These are phyloP conservation scores for Chrysoporthe puriensis DNA, from an alignment of 2,329 filamentous ascomycete genomes.

Conservation along the genomic window DNA sequence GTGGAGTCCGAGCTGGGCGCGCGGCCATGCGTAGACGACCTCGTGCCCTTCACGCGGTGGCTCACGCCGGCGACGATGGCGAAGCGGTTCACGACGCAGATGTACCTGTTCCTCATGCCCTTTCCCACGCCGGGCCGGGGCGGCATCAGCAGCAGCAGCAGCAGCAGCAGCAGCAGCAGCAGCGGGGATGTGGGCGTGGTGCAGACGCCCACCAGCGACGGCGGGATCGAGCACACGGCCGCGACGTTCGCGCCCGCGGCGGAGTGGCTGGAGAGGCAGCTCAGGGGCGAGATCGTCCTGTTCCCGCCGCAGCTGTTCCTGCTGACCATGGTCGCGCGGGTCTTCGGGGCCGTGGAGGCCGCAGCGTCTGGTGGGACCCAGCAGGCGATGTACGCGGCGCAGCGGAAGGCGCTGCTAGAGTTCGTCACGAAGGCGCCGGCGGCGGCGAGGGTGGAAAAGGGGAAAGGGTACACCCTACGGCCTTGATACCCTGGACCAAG, in stretches of 20 bases:
- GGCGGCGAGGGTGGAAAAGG: slow-evolving; percentile 42
- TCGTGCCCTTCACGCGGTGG: slow-evolving; percentile 90
- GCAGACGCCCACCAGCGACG: slow-evolving; percentile 72
- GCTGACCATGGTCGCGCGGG: slow-evolving; percentile 59
- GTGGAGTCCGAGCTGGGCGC: slow-evolving; percentile 38
- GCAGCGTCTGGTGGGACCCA: slow-evolving; percentile 53
- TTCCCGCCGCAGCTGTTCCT: slow-evolving; percentile 90
- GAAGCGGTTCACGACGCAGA: slow-evolving; percentile 89
- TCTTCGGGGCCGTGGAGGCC: slow-evolving; percentile 47
- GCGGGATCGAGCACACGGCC: slow-evolving; percentile 63
- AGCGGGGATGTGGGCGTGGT: slow-evolving; percentile 56
- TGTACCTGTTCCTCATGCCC: slow-evolving; percentile 93
- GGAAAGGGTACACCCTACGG: slow-evolving; percentile 42
- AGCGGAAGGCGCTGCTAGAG: slow-evolving; percentile 55
- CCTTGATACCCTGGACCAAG: slow-evolving; percentile 58
- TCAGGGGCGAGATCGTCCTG: slow-evolving; percentile 71
- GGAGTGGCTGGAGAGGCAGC: slow-evolving; percentile 70
- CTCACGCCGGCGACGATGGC: slow-evolving; percentile 75
- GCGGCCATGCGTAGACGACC: slow-evolving; percentile 48
- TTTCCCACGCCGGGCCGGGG: slow-evolving; percentile 37
- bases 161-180: not conserved
- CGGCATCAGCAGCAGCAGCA: not conserved
- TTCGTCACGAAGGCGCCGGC: slow-evolving; percentile 47
- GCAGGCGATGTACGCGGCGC: slow-evolving; percentile 52
- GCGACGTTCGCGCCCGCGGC: slow-evolving; percentile 74